Evolutionary conservation across 75 land plant genomes (phyloP).

Genomic region (Chamaecyparis obtusa): DNA sequence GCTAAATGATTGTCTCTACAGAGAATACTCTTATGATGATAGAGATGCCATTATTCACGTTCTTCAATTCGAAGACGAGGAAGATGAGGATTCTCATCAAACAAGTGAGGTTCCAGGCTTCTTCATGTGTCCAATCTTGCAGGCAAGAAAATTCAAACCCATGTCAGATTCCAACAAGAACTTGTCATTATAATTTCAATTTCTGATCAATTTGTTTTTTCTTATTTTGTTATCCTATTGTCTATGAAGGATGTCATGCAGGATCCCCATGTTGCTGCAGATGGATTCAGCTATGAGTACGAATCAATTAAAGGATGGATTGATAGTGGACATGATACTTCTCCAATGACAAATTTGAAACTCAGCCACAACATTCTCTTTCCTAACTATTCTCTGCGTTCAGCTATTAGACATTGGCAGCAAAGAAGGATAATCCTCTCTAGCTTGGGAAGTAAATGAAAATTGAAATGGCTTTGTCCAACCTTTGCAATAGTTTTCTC

Average conservation of each 20-base stretch:
- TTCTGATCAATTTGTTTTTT: background rate
- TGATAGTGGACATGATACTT: conserved; percentile 22
- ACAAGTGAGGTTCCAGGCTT: background rate
- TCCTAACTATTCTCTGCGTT: conserved; percentile 25
- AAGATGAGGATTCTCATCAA: background rate
- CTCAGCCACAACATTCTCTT: conserved; percentile 16
- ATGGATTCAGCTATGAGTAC: conserved; percentile 30
- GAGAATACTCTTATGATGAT: background rate
- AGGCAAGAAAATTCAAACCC: conserved; percentile 2
- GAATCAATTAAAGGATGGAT: conserved; percentile 27
- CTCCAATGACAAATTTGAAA: conserved; percentile 36
- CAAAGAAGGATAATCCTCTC: background rate
- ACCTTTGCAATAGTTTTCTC: background rate
- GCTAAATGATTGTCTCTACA: background rate
- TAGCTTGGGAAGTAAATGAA: background rate
- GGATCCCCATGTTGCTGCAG: conserved; percentile 30
- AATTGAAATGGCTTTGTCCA: background rate
- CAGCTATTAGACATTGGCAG: conserved; percentile 26
- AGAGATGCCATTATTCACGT: background rate
- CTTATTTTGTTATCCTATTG: background rate
- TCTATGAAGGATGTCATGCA: conserved; percentile 28
- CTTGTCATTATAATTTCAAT: background rate
- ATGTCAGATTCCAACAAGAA: background rate
- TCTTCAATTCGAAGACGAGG: background rate
- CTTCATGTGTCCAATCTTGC: conserved; percentile 4